Conservation (phyloP, 805 yeast species). For the Ogataea trehaloabstinens region DNA sequence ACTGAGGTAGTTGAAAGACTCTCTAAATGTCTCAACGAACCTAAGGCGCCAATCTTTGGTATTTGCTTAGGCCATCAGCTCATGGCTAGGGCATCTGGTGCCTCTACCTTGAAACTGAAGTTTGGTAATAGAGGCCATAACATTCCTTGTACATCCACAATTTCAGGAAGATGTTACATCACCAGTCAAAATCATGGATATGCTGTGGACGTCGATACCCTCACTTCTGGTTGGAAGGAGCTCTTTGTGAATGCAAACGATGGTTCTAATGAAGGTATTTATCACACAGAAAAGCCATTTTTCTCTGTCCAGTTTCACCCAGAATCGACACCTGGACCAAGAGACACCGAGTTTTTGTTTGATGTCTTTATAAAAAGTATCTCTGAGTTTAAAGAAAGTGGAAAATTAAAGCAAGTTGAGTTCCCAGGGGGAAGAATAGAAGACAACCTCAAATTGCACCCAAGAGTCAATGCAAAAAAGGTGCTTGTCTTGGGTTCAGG, state of each 20-base stretch:
- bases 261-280: constrained; percentile 97
- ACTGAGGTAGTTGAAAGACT: constrained; percentile 62
- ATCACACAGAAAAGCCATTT: constrained; percentile 80
- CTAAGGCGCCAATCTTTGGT: constrained; percentile 90
- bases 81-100: constrained; percentile 93
- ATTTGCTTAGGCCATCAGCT: constrained; percentile 98
- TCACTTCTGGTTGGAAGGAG: constrained; percentile 84
- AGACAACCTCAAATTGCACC: constrained; percentile 73
- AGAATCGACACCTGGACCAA: constrained; percentile 98
- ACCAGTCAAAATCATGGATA: constrained; percentile 99
- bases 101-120: constrained; percentile 85
- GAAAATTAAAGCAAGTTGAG: constrained; percentile 63
- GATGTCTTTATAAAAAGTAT: constrained; percentile 90
- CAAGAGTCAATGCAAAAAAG: constrained; percentile 82
- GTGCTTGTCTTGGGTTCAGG: constrained; percentile 95
- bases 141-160: constrained; percentile 83
- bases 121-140: constrained; percentile 99
- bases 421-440: constrained; percentile 88
- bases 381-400: constrained; percentile 54
- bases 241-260: constrained; percentile 94
- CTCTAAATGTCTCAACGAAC: constrained; percentile 53
- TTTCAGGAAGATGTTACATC: constrained; percentile 93
- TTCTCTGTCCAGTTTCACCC: constrained; percentile 99
- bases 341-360: constrained; percentile 96
- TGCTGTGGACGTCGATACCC: constrained; percentile 84